Evolutionary conservation across 345 rosid species (phyloP).

Genomic region (Salix caprea): DNA sequence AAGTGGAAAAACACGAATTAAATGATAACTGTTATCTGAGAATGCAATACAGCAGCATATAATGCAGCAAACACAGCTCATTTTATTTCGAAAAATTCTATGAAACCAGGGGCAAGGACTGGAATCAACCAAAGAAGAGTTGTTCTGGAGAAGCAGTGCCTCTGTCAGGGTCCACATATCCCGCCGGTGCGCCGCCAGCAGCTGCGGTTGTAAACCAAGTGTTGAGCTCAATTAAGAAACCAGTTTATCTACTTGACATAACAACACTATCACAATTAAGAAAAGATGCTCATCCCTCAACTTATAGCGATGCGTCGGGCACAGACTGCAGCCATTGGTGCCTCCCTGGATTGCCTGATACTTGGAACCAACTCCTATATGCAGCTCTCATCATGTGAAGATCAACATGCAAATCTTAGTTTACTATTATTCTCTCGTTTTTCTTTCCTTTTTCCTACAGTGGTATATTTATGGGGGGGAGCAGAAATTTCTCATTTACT

Average conservation of each 20-base stretch:
- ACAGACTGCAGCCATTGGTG: slow-evolving; percentile 95
- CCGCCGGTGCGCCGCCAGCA: slow-evolving; percentile 69
- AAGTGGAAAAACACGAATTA: slow-evolving; percentile 23
- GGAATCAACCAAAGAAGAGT: slow-evolving; percentile 62
- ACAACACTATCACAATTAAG: slow-evolving; percentile 80
- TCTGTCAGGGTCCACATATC: slow-evolving; percentile 62
- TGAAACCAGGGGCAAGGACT: slow-evolving; percentile 61
- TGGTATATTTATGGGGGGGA: slow-evolving; percentile 8
- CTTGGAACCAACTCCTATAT: slow-evolving; percentile 91
- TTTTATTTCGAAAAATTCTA: neutral
- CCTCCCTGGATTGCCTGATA: slow-evolving; percentile 93
- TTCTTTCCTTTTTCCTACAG: slow-evolving; percentile 3
- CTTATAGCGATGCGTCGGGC: slow-evolving; percentile 48
- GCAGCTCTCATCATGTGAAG: slow-evolving; percentile 63
- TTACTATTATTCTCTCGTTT: neutral
- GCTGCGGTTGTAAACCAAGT: slow-evolving; percentile 50
- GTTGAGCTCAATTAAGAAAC: slow-evolving; percentile 47
- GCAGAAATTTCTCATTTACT: slow-evolving; percentile 10
- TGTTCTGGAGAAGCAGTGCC: slow-evolving; percentile 67
- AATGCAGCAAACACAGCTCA: too few relatives aligned
- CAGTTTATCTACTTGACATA: slow-evolving; percentile 72
- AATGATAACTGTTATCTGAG: neutral
- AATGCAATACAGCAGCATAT: neutral
- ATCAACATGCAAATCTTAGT: neutral
- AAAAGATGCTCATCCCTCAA: slow-evolving; percentile 88